Base-by-base conservation (phyloP, 2,329 filamentous ascomycete species). In the Didymosphaeria variabile region DNA sequence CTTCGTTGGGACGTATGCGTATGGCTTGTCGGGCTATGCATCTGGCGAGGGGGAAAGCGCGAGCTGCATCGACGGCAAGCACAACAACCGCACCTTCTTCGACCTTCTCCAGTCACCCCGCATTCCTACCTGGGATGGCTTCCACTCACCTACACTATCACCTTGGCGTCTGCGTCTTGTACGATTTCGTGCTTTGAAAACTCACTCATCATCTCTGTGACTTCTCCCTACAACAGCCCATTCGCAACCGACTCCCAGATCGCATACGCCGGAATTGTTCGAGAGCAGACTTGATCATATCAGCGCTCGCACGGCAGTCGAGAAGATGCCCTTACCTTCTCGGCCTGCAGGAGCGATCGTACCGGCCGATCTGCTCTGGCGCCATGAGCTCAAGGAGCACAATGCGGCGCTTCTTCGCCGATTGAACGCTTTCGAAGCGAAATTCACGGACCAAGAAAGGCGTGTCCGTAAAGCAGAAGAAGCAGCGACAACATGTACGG, bases 351-450 rank as follows among this genome's bases (percentile, higher is more conserved):
- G 55, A 19, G 34, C 55, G 12, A 21, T 55, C n/a, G 15, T 29
- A 8, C 53, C 53, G 7, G 12, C n/a, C n/a, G 53, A 55, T 36
- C 13, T 55, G 12, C 55, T 55, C 17, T 55, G 53, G 53, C 29
- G 55, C 26, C 54, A 52, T 13, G 44, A 53, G 40, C 29, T 55
- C 6, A 34, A 55, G 42, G 45, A 59, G n/a, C 74, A 78, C 51
- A 69, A 79, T 58, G 64, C 55, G 21, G 57, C 69, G 46, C 64
- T 79, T 12, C 66, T 76, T 8, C 56, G 65, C 8, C 71, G 74
- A 21, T 64, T 77, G 65, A 64, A 71, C 52, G 60, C 61, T 13
- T 66, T 78, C 17, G 75, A 78, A 32, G 52, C 38, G 13, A 57
- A 57, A 53, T 19, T 53, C 40, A 34, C 34, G 46, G 45, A 53